phyloP scores from a whole-genome alignment of 371 early-diverging fungal genomes.

The Mortierella sp. region DNA sequence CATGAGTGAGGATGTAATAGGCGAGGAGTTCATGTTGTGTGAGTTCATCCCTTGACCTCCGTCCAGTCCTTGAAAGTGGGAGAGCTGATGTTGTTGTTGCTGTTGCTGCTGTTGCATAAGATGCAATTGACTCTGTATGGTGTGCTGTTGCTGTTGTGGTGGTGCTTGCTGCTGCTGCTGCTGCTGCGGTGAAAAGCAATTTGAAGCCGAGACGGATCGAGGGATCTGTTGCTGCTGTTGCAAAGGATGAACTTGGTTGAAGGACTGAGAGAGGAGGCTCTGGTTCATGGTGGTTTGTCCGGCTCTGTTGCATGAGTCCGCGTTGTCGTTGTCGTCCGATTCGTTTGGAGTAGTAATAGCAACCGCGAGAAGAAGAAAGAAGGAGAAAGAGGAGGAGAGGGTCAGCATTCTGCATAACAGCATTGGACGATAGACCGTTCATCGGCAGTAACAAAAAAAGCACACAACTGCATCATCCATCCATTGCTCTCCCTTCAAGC shows the following conservation, averaged over 20 bases:
- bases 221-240: slow-evolving; percentile 41
- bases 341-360: background rate
- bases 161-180: slow-evolving; percentile 24
- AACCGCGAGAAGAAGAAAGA: background rate
- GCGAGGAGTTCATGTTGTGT: slow-evolving; percentile 31
- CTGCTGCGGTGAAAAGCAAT: slow-evolving; percentile 26
- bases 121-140: slow-evolving; percentile 8
- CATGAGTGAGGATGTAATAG: slow-evolving; percentile 19
- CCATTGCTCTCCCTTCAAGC: background rate
- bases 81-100: slow-evolving; percentile 24
- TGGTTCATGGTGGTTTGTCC: slow-evolving; percentile 26
- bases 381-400: background rate
- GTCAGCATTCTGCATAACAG: background rate
- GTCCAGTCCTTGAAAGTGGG: slow-evolving; percentile 42
- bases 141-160: slow-evolving; percentile 27
- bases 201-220: slow-evolving; percentile 22
- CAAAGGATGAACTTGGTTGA: slow-evolving; percentile 33
- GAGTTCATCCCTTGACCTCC: slow-evolving; percentile 31
- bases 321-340: background rate
- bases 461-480: background rate
- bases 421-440: background rate
- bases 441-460: background rate
- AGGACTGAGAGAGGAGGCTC: slow-evolving; percentile 34
- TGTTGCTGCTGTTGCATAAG: slow-evolving; percentile 42
- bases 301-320: slow-evolving; percentile 1